Evolutionary conservation across 371 early-diverging fungal species (phyloP), one percentile per base, ranked within the genome.

Genomic region (Entomophthora muscae): DNA sequence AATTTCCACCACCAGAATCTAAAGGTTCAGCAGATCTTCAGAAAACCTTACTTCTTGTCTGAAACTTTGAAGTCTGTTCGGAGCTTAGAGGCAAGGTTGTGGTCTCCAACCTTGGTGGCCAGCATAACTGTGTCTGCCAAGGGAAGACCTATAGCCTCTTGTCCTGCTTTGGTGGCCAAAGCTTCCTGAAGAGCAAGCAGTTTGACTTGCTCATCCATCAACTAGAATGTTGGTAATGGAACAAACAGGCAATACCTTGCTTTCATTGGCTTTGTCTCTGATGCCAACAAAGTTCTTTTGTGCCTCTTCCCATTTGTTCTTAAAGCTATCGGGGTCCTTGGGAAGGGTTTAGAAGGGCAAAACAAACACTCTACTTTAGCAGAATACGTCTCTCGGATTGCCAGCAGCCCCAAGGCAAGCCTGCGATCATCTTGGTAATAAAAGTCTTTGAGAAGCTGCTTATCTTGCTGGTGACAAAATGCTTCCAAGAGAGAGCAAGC

Each of bases 371-470:
- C 63, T 72, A 79, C 82, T 63, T 70, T 69, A 56, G 73, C 67
- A 33, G 76, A 75, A 69, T 81, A 85, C 5, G 79, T 83, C 70
- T 84, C 80, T 5, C 75, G 64, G 28, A 83, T 63, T 1, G 73
- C 68, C 30, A 87, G 69, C 55, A 84, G 83, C 13, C 91, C 95
- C 21, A 77, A 80, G 24, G 91, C 88, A 0, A 79, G 72, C 29
- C 76, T 67, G 17, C 90, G 78, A 69, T 98, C 98, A 66, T 93
- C 93, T 72, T 95, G 95, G 70, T 88, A 94, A 69, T 94, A 96
- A 65, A 92, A 96, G 67, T 93, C 88, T 61, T 85, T 84, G 57
- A 98, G 75, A 0, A 95, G 70, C 21, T 85, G 82, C 26, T 77
- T 72, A 57, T 88, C 86, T 68, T 85, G 85, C 32, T 86, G 78